phyloP scores from a whole-genome alignment of 345 rosid species.

The Pistacia vera region DNA sequence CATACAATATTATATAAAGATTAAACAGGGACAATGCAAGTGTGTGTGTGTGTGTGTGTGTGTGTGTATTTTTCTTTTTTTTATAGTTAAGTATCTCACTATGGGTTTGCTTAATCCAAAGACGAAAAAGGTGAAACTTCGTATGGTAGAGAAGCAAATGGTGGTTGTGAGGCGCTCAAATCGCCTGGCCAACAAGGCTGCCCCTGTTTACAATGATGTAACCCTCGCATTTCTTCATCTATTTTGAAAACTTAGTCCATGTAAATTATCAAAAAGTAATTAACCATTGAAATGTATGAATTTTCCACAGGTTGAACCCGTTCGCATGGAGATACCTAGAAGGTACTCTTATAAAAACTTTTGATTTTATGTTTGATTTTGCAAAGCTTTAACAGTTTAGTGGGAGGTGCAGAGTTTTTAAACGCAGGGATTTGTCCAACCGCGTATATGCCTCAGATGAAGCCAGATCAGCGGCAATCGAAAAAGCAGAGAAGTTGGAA shows the following conservation, averaged over 20 bases:
- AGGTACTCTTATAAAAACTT: slow-evolving; percentile 27
- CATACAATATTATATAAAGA: not conserved
- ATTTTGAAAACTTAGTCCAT: not conserved
- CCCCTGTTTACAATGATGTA: slow-evolving; percentile 68
- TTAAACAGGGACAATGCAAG: no score
- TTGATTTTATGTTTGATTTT: slow-evolving; percentile 2
- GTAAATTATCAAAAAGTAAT: no score
- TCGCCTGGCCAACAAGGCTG: slow-evolving; percentile 51
- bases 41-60: no score
- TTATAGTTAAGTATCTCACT: not conserved
- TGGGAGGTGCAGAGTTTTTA: slow-evolving; percentile 30
- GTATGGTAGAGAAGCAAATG: slow-evolving; percentile 38
- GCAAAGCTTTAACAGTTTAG: not conserved
- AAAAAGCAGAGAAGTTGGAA: slow-evolving; percentile 65
- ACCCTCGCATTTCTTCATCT: not conserved
- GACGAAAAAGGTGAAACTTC: slow-evolving; percentile 46
- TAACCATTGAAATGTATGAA: not conserved
- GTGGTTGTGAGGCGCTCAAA: slow-evolving; percentile 66
- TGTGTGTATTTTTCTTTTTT: not conserved
- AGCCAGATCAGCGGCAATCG: slow-evolving; percentile 52
- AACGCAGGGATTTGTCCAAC: slow-evolving; percentile 49
- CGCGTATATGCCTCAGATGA: slow-evolving; percentile 64
- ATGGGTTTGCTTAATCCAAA: slow-evolving; percentile 20
- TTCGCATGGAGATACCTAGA: slow-evolving; percentile 44
- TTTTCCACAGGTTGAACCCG: slow-evolving; percentile 37